These are phyloP conservation scores for Penicillium corylophilum DNA, from an alignment of 2,329 filamentous ascomycete species.

Conservation along the genomic window DNA sequence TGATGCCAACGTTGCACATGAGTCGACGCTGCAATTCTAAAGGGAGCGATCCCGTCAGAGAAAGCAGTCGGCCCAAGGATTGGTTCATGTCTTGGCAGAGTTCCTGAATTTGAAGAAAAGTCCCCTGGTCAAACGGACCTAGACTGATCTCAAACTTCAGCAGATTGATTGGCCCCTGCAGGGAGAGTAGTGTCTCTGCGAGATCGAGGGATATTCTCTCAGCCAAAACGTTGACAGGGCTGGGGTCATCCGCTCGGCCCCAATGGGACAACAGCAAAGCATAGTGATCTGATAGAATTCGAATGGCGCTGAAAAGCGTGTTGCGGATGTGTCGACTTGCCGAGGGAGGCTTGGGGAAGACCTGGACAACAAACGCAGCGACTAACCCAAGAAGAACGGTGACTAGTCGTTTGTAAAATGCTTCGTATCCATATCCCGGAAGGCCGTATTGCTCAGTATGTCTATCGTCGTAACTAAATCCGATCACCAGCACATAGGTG, in stretches of 20 bases:
- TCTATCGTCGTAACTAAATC: not conserved
- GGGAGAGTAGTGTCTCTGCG: not conserved
- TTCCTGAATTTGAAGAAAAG: not conserved
- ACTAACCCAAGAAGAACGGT: not conserved
- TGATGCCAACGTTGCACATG: not conserved
- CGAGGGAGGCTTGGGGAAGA: not conserved
- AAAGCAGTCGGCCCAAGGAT: not conserved
- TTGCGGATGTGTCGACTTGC: not conserved
- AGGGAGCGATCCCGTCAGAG: not conserved
- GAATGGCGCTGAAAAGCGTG: not conserved
- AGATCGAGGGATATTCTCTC: not conserved
- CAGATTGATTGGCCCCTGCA: not conserved
- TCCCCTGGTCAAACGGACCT: not conserved
- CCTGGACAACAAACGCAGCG: not conserved
- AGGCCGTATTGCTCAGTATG: not conserved
- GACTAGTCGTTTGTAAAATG: not conserved
- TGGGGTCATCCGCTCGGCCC: not conserved
- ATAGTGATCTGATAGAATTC: not conserved
- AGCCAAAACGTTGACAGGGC: not conserved
- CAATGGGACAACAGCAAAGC: not conserved
- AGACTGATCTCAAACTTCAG: not conserved
- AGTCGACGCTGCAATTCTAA: not conserved
- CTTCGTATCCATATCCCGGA: not conserved
- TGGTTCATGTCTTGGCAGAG: not conserved
- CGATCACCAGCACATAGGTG: not conserved